phyloP scores from a whole-genome alignment of 768 basidiomycete genomes.

The Kwoniella sp. region DNA sequence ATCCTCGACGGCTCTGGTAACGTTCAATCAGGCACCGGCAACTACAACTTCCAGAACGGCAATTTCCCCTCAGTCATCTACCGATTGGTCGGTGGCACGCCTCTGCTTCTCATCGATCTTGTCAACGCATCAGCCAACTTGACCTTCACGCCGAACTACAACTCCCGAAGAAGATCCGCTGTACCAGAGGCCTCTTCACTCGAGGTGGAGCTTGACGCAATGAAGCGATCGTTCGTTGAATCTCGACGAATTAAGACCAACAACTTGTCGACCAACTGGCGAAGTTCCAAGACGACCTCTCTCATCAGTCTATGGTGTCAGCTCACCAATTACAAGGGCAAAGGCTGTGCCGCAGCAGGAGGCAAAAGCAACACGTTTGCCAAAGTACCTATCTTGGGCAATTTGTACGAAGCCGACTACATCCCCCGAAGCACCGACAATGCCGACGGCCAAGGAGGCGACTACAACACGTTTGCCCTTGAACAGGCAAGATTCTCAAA shows the following conservation, averaged over 20 bases:
- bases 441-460: constrained; percentile 46
- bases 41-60: constrained; percentile 40
- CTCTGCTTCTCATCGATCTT: constrained; percentile 46
- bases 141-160: constrained; percentile 48
- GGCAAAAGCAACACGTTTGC: constrained; percentile 37
- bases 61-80: constrained; percentile 49
- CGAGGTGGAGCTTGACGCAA: constrained; percentile 3
- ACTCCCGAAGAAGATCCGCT: constrained; percentile 21
- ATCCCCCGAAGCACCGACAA: constrained; percentile 58
- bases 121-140: constrained; percentile 41
- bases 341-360: constrained; percentile 19
- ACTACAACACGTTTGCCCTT: constrained; percentile 52
- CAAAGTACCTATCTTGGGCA: constrained; percentile 61
- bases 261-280: constrained; percentile 4
- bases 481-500: constrained; percentile 53
- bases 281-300: constrained; percentile 6
- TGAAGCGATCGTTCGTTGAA: constrained; percentile 18
- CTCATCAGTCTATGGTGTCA: constrained; percentile 30
- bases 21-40: constrained; percentile 31
- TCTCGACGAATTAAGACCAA: constrained; percentile 7
- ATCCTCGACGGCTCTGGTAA: constrained; percentile 24
- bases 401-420: constrained; percentile 61
- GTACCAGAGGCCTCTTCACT: not conserved
- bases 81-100: constrained; percentile 43
- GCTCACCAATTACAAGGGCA: constrained; percentile 32